These are phyloP conservation scores for Triadica sebifera DNA, from an alignment of 345 rosid species.

Conservation along the genomic window DNA sequence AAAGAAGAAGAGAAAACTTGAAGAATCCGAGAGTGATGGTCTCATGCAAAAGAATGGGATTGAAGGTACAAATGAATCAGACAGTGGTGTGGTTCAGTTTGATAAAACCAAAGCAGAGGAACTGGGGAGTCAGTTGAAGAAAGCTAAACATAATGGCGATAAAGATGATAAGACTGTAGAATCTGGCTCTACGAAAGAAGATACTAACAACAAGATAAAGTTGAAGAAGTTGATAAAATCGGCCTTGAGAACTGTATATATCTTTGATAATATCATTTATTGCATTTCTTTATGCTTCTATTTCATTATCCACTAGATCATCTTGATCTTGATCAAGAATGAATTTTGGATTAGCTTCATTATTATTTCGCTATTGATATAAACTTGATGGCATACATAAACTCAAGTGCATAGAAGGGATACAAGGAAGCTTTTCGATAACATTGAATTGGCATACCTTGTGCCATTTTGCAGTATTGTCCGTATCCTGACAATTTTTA, in stretches of 20 bases:
- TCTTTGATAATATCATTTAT: not conserved
- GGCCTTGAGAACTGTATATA: conserved; percentile 62
- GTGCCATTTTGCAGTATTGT: not conserved
- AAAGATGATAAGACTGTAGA: conserved; percentile 23
- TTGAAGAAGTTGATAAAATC: conserved; percentile 78
- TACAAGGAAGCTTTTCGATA: not conserved
- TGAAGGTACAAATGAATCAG: conserved; percentile 22
- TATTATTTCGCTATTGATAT: not conserved
- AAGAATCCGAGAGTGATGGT: conserved; percentile 27
- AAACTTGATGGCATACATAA: not conserved
- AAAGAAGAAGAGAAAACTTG: conserved; percentile 59
- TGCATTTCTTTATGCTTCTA: conserved; percentile 1
- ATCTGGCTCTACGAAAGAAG: conserved; percentile 27
- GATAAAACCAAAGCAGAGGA: conserved; percentile 25
- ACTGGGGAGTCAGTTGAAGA: conserved; percentile 34
- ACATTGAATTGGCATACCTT: not conserved
- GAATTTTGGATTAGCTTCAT: not conserved
- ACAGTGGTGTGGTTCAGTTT: conserved; percentile 40
- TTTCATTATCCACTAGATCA: not conserved
- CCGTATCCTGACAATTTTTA: not conserved
- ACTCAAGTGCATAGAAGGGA: not conserved
- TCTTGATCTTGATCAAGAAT: not conserved
- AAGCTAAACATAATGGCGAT: conserved; percentile 26
- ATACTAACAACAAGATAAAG: conserved; percentile 50
- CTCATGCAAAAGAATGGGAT: conserved; percentile 7